These are phyloP conservation scores for Reticulascus tulasneorum DNA, from an alignment of 2,329 filamentous ascomycete species.

Conservation along the genomic window DNA sequence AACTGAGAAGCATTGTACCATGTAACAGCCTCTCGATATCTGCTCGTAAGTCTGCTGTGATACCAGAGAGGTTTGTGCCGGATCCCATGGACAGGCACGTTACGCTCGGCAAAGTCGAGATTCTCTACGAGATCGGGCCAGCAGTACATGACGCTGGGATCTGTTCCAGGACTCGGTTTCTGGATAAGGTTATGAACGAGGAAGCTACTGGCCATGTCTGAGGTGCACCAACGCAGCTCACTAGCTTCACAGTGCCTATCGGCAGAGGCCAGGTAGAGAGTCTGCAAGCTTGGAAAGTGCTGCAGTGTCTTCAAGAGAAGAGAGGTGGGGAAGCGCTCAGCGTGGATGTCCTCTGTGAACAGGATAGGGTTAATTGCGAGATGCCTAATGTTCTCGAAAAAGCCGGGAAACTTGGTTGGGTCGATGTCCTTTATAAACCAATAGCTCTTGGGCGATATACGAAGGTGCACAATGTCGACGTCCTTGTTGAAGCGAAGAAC, in stretches of 20 bases:
- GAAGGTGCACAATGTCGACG: constrained; percentile 23
- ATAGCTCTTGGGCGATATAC: constrained; percentile 1
- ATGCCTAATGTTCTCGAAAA: constrained; percentile 24
- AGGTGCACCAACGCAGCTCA: constrained; percentile 27
- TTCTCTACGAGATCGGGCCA: constrained; percentile 30
- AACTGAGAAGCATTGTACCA: no score
- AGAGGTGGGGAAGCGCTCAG: background rate
- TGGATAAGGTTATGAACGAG: constrained; percentile 21
- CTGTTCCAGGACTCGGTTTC: constrained; percentile 18
- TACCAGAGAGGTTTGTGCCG: no score
- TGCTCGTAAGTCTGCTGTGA: no score
- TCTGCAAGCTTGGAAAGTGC: constrained; percentile 21
- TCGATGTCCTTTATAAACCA: constrained; percentile 14
- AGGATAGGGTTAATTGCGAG: no score
- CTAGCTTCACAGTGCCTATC: no score
- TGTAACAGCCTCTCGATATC: no score
- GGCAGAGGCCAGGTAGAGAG: no score
- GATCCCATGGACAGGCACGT: constrained; percentile 9
- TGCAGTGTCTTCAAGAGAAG: constrained; percentile 1
- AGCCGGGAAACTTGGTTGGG: no score
- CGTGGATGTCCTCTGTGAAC: no score
- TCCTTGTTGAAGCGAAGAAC: constrained; percentile 25
- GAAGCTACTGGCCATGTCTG: constrained; percentile 23
- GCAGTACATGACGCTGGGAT: constrained; percentile 21
- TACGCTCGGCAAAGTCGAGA: constrained; percentile 22